Percentiles rank a stretch among this genome's conserved stretches.
Conservation (phyloP, 768 basidiomycete genomes). For the Tylopilus subfusipes region DNA sequence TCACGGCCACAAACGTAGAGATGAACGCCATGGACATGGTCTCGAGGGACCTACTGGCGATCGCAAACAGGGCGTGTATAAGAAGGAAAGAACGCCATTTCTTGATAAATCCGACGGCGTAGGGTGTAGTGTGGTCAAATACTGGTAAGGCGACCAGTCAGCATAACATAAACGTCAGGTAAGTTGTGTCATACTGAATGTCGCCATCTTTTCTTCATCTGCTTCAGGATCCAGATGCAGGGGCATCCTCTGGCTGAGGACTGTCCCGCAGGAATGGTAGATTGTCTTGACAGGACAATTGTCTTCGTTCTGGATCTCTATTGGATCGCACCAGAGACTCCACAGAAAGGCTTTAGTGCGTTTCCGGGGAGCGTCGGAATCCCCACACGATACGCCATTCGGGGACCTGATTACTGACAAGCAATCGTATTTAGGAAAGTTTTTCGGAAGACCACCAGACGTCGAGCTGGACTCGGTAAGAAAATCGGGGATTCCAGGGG, state of each 20-base stretch:
- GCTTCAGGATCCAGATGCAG: not conserved
- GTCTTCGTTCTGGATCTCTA: not conserved
- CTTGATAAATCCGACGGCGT: slow-evolving; percentile 1
- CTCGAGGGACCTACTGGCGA: no score
- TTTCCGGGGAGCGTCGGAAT: not conserved
- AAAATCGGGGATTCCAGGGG: no score
- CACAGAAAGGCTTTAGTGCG: not conserved
- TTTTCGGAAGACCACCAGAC: slow-evolving; percentile 11
- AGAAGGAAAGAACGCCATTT: slow-evolving; percentile 12
- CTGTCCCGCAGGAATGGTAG: not conserved
- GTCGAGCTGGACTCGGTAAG: no score
- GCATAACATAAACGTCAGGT: not conserved
- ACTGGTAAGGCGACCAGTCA: not conserved
- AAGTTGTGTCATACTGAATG: slow-evolving; percentile 5
- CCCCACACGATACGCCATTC: not conserved
- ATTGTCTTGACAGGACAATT: not conserved
- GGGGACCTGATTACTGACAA: not conserved
- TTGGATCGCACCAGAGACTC: not conserved
- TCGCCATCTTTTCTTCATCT: slow-evolving; percentile 5
- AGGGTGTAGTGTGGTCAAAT: not conserved
- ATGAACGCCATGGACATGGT: slow-evolving; percentile 4
- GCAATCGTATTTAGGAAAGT: slow-evolving; percentile 9
- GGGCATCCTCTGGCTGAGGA: not conserved
- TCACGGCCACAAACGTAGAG: slow-evolving; percentile 9
- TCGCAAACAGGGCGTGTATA: no score